Base-by-base conservation (phyloP, 495 filamentous ascomycete species). In the Letharia lupina region DNA sequence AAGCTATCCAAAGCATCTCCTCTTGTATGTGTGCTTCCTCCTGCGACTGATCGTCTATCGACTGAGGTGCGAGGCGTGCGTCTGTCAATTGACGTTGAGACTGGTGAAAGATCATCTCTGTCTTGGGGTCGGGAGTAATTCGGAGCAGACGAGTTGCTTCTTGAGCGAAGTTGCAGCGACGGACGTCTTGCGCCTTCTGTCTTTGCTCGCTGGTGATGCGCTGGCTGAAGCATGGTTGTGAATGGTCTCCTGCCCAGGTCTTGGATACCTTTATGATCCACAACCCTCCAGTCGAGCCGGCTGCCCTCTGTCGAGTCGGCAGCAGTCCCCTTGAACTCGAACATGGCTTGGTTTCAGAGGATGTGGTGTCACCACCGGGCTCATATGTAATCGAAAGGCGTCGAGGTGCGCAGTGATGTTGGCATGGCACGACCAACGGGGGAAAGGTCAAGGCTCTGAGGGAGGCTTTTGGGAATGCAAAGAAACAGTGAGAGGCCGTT, bases 1-100 rank as follows among this genome's bases (percentile, higher is more conserved):
- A 77, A 71, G 63, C 76, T 77, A 5, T 79, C 80, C 13, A 67
- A 62, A n/a, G 65, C 62, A 10, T 65, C 67, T 18, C 40, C 60
- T 37, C 66, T 61, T 50, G 58, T 35, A 47, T 68, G 63, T 23
- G 61, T 42, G 40, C 63, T 68, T 16, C 62, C 52, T 35, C 40
- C 47, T 45, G 66, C 54, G 44, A 58, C 52, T n/a, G 70, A 70
- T 41, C 62, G 60, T 23, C 63, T 59, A 37, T 69, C 69, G 50
- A 5, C 20, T 15, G 44, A 54, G 31, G 33, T 61, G 23, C 60
- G 48, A 18, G 35, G 58, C 18, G 40, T 44, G 4, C 41, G 60
- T 39, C 28, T 31, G 44, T 52, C 54, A 16, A 52, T 52, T 11
- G 48, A 48, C 44, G 50, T 35, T 42, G 33, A 52, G 10, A 44